Evolutionary conservation across 805 yeast genomes (phyloP), one percentile per base, ranked within the genome.

Genomic region (Candida manassasensis): DNA sequence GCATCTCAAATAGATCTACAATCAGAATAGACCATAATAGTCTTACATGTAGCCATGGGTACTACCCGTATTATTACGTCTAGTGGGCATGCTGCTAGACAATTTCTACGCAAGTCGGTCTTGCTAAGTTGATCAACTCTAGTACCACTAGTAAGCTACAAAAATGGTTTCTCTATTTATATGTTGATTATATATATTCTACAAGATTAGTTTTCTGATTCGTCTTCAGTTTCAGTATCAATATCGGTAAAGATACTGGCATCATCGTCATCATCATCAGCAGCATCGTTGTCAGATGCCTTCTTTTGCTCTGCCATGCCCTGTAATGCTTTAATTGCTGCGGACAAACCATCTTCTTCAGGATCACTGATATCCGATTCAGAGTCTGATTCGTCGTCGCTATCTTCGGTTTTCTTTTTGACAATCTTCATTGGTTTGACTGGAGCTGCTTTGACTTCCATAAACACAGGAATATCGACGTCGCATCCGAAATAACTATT

Each of bases 401-500:
- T 57, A 4, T 44, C 50, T 11, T 65, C 73, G n/a, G 57, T 64
- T 12, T 43, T 45, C 49, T 35, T 47, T 37, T 32, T 43, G 32
- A 37, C 49, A 37, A 43, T 38, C 30, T 39, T 40, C 30, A 42
- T 40, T 8, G 41, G 37, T 21, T 40, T 39, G 16, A 39, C 35
- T 13, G 45, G 45, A 6, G 57, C 55, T 36, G 47, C 61, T 53
- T 33, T 80, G 22, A 89, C 95, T n/a, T 73, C 67, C 81, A 89
- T 73, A 16, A 64, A 63, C 32, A 86, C 59, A 7, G 89, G 82
- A 41, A 81, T 72, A 44, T 81, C 86, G 16, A 86, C 55, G 54
- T 90, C 97, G 13, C 76, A 61, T 4, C 96, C 95, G 55, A 85
- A 86, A 57, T 86, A 89, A 29, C 84, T 79, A 35, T 84, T 73